These are phyloP conservation scores for Scutellaria minor DNA, from an alignment of 257 asterid species.

Conservation along the genomic window DNA sequence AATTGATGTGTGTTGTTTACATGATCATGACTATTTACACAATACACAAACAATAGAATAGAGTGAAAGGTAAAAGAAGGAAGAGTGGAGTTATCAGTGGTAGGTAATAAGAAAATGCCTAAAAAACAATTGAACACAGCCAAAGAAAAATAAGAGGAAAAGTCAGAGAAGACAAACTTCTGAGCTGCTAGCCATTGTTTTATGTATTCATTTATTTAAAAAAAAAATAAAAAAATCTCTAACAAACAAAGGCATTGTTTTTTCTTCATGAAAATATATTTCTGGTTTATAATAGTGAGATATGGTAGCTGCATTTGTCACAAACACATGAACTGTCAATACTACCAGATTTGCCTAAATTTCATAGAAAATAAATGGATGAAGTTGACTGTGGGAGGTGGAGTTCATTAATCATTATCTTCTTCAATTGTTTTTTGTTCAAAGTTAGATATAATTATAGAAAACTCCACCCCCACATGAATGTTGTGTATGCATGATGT, in stretches of 20 bases:
- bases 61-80: slow-evolving; percentile 44
- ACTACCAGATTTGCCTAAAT: slow-evolving; percentile 32
- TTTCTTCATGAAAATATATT: no score
- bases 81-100: slow-evolving; percentile 71
- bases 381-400: no score
- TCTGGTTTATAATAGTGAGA: slow-evolving; percentile 25
- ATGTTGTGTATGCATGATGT: no score
- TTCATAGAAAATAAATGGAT: slow-evolving; percentile 10
- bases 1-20: slow-evolving; percentile 45
- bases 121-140: slow-evolving; percentile 42
- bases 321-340: slow-evolving; percentile 9
- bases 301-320: slow-evolving; percentile 38
- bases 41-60: slow-evolving; percentile 35
- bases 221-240: background rate
- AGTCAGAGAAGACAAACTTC: slow-evolving; percentile 45
- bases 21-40: slow-evolving; percentile 25
- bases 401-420: no score
- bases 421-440: no score
- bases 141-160: slow-evolving; percentile 57
- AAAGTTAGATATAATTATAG: no score
- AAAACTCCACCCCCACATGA: no score
- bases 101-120: slow-evolving; percentile 74
- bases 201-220: no score
- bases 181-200: no score
- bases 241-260: background rate